phyloP scores from a whole-genome alignment of 2,329 filamentous ascomycete genomes.

The Ophiocordyceps camponoti-leonardi region DNA sequence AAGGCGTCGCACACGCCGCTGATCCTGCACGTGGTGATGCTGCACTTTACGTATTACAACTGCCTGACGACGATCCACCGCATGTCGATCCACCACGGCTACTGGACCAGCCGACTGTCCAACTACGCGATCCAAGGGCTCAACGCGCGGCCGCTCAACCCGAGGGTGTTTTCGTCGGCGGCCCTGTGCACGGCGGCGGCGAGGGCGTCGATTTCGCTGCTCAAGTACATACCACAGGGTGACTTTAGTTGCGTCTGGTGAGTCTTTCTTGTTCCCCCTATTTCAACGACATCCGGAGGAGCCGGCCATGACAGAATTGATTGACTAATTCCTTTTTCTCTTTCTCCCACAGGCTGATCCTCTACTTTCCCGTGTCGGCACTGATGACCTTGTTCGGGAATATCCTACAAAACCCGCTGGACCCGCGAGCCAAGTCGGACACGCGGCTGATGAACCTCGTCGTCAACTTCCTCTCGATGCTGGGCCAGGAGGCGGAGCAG shows the following conservation, averaged over 20 bases:
- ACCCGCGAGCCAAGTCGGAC: constrained; percentile 74
- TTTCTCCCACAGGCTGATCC: constrained; percentile 45
- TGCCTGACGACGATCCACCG: constrained; percentile 94
- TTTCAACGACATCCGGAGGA: not conserved
- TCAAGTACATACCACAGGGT: constrained; percentile 92
- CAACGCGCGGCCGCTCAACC: constrained; percentile 80
- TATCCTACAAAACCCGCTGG: constrained; percentile 86
- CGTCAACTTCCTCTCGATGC: constrained; percentile 75
- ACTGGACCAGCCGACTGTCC: constrained; percentile 90
- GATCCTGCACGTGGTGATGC: constrained; percentile 83
- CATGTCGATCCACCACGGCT: constrained; percentile 95
- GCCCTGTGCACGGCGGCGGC: constrained; percentile 86
- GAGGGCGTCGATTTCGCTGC: constrained; percentile 76
- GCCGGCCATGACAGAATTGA: not conserved
- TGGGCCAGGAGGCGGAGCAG: constrained; percentile 79
- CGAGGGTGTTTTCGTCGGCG: constrained; percentile 84
- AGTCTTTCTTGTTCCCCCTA: constrained; percentile 15
- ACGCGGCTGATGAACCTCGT: constrained; percentile 84
- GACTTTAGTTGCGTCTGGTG: constrained; percentile 93
- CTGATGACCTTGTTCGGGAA: constrained; percentile 93
- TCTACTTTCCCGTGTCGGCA: constrained; percentile 93
- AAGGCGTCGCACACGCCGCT: constrained; percentile 81
- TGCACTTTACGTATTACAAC: constrained; percentile 97
- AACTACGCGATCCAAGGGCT: constrained; percentile 91
- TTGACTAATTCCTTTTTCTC: too few species aligned